Conservation (phyloP, 495 filamentous ascomycete genomes). For the Xylaria bambusicola region DNA sequence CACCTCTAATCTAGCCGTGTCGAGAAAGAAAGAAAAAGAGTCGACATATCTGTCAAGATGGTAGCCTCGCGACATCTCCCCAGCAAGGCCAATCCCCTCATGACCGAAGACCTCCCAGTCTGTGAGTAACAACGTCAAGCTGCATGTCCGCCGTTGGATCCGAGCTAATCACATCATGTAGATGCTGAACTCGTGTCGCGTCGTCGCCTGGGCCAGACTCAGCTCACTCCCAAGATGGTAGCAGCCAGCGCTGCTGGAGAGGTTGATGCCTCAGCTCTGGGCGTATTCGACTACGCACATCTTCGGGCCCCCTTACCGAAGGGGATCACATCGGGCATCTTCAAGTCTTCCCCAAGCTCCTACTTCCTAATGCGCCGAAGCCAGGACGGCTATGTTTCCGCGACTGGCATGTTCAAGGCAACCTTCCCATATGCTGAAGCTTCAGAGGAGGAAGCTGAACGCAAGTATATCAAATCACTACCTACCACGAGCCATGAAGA, state of each 20-base stretch:
- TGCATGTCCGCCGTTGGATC: not conserved
- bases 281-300: conserved; percentile 93
- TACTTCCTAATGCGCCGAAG: conserved; percentile 98
- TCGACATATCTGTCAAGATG: conserved; percentile 51
- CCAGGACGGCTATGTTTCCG: conserved; percentile 90
- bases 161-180: conserved; percentile 49
- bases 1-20: conserved; percentile 31
- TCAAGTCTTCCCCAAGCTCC: conserved; percentile 78
- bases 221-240: conserved; percentile 76
- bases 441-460: conserved; percentile 83
- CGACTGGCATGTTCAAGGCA: conserved; percentile 99
- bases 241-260: conserved; percentile 64
- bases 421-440: conserved; percentile 90
- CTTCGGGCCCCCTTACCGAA: conserved; percentile 87
- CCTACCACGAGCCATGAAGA: conserved; percentile 81
- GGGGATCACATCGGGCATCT: conserved; percentile 88
- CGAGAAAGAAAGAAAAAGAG: too few relatives aligned
- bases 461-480: conserved; percentile 80
- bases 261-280: conserved; percentile 70
- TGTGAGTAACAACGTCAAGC: conserved; percentile 38
- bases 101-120: conserved; percentile 71
- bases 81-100: conserved; percentile 71
- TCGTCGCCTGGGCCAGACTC: conserved; percentile 88
- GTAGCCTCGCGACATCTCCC: conserved; percentile 63
- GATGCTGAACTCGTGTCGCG: conserved; percentile 81